Evolutionary conservation across 129 eudicot species (phyloP), one percentile per base, ranked within the genome.

Genomic region (Kitagawia praeruptora): DNA sequence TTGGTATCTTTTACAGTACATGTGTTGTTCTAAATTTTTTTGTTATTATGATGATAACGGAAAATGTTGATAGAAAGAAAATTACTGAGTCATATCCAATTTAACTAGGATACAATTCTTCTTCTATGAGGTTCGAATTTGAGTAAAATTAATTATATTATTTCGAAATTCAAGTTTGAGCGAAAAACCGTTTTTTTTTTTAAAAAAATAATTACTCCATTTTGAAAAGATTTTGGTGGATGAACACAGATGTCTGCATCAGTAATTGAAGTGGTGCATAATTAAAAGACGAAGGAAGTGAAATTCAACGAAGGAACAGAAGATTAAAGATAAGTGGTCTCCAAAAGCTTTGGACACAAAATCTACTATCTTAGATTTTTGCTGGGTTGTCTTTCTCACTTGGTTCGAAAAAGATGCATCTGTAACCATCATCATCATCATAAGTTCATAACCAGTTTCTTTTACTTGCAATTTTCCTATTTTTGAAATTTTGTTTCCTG

Each of bases 271-370:
- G 14, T 61, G 34, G 69, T n/a, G 34, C 67, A 58, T 58, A 39
- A 34, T 31, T 2, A 21, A 8, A 70, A 37, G 46, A 8, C 9
- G 8, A 70, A 2, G 42, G 40, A 28, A 19, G 44, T 70, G 12
- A 39, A 70, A 34, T 34, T 70, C 41, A 34, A 70, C 74, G 3
- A 15, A 38, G 25, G 75, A 28, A 67, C 74, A 67, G 40, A 31
- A 37, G 42, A n/a, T 61, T 70, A 21, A 38, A 34, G 75, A 40
- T 70, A 5, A 38, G 46, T 70, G 46, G 75, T 70, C 75, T 70
- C 75, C 46, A 37, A 70, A 70, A 70, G 75, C 75, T 70, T 38
- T 38, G 75, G 46, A 8, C 75, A 70, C 75, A 38, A 70, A 70
- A 70, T 70, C 75, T 70, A 70, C 75, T 34, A 3, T 38, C 25